Evolutionary conservation across 2,329 filamentous ascomycete species (phyloP).

Genomic region (Orbilia blumenaviensis): DNA sequence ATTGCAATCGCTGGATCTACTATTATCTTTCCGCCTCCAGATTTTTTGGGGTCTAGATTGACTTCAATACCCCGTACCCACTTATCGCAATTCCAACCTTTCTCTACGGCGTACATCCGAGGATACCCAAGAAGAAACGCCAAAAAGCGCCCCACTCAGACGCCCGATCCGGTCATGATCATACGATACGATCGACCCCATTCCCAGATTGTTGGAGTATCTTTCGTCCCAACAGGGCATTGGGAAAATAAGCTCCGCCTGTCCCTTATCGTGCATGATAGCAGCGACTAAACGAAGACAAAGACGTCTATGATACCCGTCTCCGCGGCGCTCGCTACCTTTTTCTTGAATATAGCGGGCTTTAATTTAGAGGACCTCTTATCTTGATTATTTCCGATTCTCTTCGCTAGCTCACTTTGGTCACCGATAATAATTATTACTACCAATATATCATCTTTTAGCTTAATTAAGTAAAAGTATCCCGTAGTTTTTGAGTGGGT

Average conservation of each 20-base stretch:
- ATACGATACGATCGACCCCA: constrained; percentile 12
- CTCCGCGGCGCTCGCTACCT: constrained; percentile 41
- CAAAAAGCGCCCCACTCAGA: not conserved
- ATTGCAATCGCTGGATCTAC: not conserved
- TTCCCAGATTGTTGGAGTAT: not conserved
- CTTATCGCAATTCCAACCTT: not conserved
- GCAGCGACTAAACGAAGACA: not conserved
- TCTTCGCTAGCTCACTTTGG: not conserved
- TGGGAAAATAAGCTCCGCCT: constrained; percentile 2
- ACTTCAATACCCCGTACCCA: not conserved
- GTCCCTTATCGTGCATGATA: not conserved
- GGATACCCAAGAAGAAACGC: not conserved
- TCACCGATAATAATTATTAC: not conserved
- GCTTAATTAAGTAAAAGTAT: not conserved
- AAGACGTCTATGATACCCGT: constrained; percentile 11
- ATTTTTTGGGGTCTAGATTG: not conserved
- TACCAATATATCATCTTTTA: too few relatives aligned
- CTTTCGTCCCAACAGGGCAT: not conserved
- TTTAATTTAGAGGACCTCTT: not conserved
- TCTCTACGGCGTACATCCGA: not conserved
- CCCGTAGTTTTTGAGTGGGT: not conserved
- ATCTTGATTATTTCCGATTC: not conserved
- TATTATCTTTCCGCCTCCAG: constrained; percentile 2
- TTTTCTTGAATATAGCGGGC: not conserved
- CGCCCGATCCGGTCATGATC: constrained; percentile 4